Evolutionary conservation across 768 basidiomycete species (phyloP), one percentile per base, ranked within the genome.

Genomic region (Calocera cornea): DNA sequence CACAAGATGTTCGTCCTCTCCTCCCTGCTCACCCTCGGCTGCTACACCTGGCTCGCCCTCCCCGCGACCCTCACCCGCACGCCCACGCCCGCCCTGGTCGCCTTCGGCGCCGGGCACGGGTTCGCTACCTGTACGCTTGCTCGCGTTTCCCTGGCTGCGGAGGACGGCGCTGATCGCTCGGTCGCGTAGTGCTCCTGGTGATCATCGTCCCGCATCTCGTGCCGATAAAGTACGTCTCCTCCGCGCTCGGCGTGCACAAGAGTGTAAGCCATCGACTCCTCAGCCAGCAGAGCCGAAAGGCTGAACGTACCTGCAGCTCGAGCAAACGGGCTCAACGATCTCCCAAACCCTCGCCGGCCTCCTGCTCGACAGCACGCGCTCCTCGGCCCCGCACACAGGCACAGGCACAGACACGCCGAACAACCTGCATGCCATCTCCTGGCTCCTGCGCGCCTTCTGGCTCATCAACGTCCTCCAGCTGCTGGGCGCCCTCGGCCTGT

Each of bases 221-320:
- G 0, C 82, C 84, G 7, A 70, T 81, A 22, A 87, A 87, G 73
- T 90, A 87, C 74, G 84, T 91, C 50, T 87, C 87, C 1, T 90
- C 90, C 0, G 88, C 87, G 2, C 79, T 91, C 0, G 89, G 88
- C 0, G 84, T 86, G 7, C 88, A 91, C 73, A 90, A 91, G 74
- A 85, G 86, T 73, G 89, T 89, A 77, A 69, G 86, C 76, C 2
- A n/a, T n/a, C n/a, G n/a, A n/a, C n/a, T n/a, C n/a, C n/a, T n/a
- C n/a, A n/a, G n/a, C n/a, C n/a, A n/a, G n/a, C n/a, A n/a, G n/a
- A n/a, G n/a, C n/a, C n/a, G n/a, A n/a, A n/a, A n/a, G n/a, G n/a
- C n/a, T n/a, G n/a, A n/a, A n/a, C n/a, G n/a, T n/a, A n/a, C n/a
- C n/a, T 10, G 19, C 64, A 90, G 88, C 78, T 91, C 68, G 89